Conservation (phyloP, 2,329 filamentous ascomycete species). For the Acrodontium crateriforme region DNA sequence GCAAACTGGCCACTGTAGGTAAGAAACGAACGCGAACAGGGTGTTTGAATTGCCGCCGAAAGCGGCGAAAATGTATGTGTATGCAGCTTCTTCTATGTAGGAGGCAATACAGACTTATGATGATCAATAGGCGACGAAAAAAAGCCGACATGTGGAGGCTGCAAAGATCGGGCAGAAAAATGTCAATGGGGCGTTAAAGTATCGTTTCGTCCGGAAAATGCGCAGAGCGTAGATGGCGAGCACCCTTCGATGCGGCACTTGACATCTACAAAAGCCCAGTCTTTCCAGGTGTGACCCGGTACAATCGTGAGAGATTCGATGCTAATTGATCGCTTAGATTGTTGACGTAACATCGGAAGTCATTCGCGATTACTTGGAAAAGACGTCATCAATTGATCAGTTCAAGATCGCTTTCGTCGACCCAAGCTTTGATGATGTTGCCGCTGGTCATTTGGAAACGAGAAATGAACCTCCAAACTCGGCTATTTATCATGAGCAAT, state of each 20-base stretch:
- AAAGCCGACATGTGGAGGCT: slow-evolving; percentile 20
- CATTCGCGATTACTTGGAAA: slow-evolving; percentile 17
- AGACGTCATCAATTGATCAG: no score
- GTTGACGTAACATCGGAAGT: slow-evolving; percentile 20
- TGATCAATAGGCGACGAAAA: slow-evolving; percentile 14
- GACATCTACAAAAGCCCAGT: slow-evolving; percentile 6
- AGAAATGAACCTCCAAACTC: no score
- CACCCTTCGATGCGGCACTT: slow-evolving; percentile 19
- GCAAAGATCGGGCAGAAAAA: slow-evolving; percentile 14
- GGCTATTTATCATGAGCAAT: no score
- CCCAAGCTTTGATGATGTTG: no score
- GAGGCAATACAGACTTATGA: neutral
- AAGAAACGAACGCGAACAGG: slow-evolving; percentile 21
- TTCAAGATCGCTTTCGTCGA: no score
- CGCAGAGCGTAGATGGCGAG: slow-evolving; percentile 14
- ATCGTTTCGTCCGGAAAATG: slow-evolving; percentile 18
- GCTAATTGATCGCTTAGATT: slow-evolving; percentile 9
- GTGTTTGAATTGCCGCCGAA: slow-evolving; percentile 21
- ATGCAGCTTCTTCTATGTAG: neutral
- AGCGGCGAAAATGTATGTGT: slow-evolving; percentile 19
- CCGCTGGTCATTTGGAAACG: no score
- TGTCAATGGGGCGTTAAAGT: slow-evolving; percentile 20
- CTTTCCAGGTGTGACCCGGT: slow-evolving; percentile 7
- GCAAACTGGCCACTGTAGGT: slow-evolving; percentile 13
- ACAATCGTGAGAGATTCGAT: neutral